Percentiles rank a stretch among this genome's conserved stretches.
Evolutionary conservation across 176 grass and related monocot species (phyloP).

Genomic region (Microstegium vimineum): DNA sequence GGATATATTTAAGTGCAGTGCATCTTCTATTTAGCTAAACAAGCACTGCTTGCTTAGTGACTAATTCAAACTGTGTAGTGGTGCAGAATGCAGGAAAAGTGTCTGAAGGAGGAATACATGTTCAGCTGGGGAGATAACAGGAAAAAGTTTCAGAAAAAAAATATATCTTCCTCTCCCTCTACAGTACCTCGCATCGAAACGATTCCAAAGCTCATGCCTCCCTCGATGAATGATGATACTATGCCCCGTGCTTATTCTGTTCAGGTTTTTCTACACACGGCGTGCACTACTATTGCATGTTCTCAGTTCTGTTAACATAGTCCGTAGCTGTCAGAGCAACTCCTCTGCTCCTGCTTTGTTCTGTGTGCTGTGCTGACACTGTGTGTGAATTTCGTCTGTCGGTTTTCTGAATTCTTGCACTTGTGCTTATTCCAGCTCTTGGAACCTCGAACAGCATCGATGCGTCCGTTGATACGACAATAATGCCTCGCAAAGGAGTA

Average conservation of each 20-base stretch:
- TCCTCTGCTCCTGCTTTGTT: background rate
- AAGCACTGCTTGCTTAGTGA: background rate
- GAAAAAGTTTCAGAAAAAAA: conserved; percentile 27
- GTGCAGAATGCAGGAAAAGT: conserved; percentile 23
- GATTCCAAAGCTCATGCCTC: conserved; percentile 21
- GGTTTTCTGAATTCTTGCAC: background rate
- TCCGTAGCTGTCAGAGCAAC: conserved; percentile 20
- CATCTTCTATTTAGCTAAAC: background rate
- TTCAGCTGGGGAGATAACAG: background rate
- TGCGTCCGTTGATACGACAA: conserved; percentile 29
- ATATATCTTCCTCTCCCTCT: background rate
- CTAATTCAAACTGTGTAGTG: background rate
- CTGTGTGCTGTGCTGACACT: background rate
- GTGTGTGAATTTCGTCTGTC: conserved; percentile 13
- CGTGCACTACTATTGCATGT: conserved; percentile 30
- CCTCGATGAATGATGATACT: conserved; percentile 38
- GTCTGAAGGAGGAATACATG: conserved; percentile 41
- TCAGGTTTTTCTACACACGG: conserved; percentile 41
- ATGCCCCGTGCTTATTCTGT: conserved; percentile 53
- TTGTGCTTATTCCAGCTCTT: conserved; percentile 18
- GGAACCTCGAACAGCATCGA: conserved; percentile 29
- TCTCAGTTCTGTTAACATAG: conserved; percentile 2
- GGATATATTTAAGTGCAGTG: background rate
- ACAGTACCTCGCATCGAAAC: background rate
- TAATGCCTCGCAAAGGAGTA: conserved; percentile 34